Base-by-base conservation (phyloP, 208 protist genomes). In the Endotrypanum monterogeii region DNA sequence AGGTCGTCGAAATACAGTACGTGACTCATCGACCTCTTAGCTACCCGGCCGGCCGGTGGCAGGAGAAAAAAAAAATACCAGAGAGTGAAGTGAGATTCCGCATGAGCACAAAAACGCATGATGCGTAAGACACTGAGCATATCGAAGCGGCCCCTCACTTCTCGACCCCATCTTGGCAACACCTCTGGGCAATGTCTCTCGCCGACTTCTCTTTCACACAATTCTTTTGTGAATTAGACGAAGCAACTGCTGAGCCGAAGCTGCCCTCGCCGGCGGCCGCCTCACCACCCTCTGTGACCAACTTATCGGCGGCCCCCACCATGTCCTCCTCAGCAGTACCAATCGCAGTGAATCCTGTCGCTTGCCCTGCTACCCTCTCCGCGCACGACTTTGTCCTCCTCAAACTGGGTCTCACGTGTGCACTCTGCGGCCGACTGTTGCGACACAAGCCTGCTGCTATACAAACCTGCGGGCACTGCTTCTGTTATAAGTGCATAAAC, bases 401-500 rank as follows among this genome's bases (percentile, higher is more conserved):
- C 9, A 88, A 82, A 66, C 68, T 76, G 16, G 71, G 63, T 39
- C 78, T 94, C 30, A 56, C 82, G 48, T 94, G 89, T 69, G 84
- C 87, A 1, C 50, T 94, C 32, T 94, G 89, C 76, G 58, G 82
- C 4, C 37, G 57, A 18, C 68, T 85, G 2, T 52, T 94, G 28
- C 39, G 82, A 14, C n/a, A 81, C 46, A 71, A 89, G 7, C 82
- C 89, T 8, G 78, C 80, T 30, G 82, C 76, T 30, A 73, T 94
- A 44, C 83, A 90, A 48, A 88, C 85, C 14, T 96, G 92, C 58
- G 92, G 92, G 0, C 92, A 96, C 73, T 80, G 63, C 37, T 96
- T 94, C 81, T 96, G 92, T 67, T 79, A 85, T 35, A 57, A 79
- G 41, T 96, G 92, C 76, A 90, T 96, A 58, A 88, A 93, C 72